Conservation (phyloP, 164 flowering plant species). For the Umbellularia californica region DNA sequence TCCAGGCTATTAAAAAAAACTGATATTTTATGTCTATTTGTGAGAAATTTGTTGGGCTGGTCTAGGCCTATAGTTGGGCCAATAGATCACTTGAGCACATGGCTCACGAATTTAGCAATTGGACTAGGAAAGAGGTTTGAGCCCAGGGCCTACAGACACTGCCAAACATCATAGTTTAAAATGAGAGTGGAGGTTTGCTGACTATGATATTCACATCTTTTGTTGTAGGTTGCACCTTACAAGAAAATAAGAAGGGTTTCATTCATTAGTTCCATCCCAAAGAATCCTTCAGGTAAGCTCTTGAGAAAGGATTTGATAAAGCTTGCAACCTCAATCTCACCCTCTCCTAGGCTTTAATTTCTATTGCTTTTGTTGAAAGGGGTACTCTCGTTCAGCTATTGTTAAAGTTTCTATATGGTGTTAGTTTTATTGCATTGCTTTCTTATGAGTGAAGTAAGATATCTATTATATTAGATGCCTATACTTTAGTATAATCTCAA, state of each 20-base stretch:
- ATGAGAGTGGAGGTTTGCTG: neutral
- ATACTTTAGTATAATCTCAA: no score
- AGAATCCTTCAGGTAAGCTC: conserved; percentile 43
- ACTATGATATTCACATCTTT: neutral
- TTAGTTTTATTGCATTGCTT: no score
- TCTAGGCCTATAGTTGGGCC: neutral
- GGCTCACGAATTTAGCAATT: neutral
- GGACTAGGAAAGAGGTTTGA: neutral
- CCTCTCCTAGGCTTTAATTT: conserved; percentile 13
- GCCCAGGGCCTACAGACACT: neutral
- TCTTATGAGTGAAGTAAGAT: no score
- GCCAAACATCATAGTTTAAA: neutral
- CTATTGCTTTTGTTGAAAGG: neutral
- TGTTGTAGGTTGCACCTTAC: conserved; percentile 51
- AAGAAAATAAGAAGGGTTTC: conserved; percentile 47
- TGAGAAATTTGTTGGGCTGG: neutral
- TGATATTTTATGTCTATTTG: no score
- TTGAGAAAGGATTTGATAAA: conserved; percentile 36
- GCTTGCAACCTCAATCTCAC: conserved; percentile 3
- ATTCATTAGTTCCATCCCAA: conserved; percentile 43
- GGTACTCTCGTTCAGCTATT: no score
- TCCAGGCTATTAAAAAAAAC: no score
- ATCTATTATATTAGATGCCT: no score
- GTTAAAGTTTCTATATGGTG: no score
- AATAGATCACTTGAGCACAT: neutral